Base-by-base conservation (phyloP, 352 stramenopile species). In the Globisporangium parvum region DNA sequence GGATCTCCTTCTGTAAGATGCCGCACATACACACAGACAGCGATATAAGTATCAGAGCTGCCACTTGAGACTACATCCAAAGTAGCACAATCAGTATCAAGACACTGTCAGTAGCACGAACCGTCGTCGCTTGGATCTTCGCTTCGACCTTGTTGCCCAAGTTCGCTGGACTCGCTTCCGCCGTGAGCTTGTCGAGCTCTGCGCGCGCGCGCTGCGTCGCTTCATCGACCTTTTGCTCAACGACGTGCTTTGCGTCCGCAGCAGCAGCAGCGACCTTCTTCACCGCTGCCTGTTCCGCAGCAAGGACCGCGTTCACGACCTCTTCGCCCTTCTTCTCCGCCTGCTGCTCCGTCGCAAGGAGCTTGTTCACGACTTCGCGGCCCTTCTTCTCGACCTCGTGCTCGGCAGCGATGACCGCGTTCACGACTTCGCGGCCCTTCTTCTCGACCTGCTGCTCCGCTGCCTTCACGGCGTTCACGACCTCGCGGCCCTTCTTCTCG, bases 81-180 rank as follows among this genome's bases (percentile, higher is more conserved):
- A 18, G 26, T 31, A 31, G 26, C 26, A 31, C 3, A 31, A 51
- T 8, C 41, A 44, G 1, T 33, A 52, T 3, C 35, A 26, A 3
- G 6, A 52, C 14, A 41, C 3, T 23, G 18, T 6, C 12, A 57
- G 17, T 28, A 9, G 28, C 31, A 60, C 61, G 56, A 58, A 87
- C 77, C 60, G 79, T 88, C 3, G 79, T 85, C 23, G 75, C 67
- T 54, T 80, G 69, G 52, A 90, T 84, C 66, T 90, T 69, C 66
- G 86, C 71, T 56, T 82, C 67, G 44, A 88, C 72, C 54, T 80
- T 73, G 44, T 37, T 60, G 37, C 63, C 51, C 11, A 90, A 65
- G 24, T 65, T 59, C 23, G 71, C 65, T 3, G 81, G 70, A 23
- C 70, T 80, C 9, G 79, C 75, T 28, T 87, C 67, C 4, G 58